These are phyloP conservation scores for Bothriochloa decipiens DNA, from an alignment of 176 grass and related monocot genomes.

Conservation along the genomic window DNA sequence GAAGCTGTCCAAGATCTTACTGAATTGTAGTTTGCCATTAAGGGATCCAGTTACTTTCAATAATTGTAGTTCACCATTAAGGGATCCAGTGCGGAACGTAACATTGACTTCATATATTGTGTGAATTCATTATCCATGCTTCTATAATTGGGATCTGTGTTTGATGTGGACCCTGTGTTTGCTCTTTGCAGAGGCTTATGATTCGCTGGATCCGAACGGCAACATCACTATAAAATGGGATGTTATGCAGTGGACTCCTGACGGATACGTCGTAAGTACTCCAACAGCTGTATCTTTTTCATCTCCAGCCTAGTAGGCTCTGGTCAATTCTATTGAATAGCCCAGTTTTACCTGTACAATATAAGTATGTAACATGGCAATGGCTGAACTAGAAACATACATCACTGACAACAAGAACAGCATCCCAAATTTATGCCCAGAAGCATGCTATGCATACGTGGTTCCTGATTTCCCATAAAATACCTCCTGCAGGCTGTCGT, in stretches of 20 bases:
- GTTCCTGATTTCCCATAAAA: conserved; percentile 31
- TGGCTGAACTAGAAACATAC: conserved; percentile 15
- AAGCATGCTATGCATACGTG: conserved; percentile 5
- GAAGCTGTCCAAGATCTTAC: conserved; percentile 1
- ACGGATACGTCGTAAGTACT: conserved; percentile 90
- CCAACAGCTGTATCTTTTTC: conserved; percentile 21
- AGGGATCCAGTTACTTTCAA: neutral
- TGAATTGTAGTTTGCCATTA: neutral
- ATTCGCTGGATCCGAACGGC: conserved; percentile 80
- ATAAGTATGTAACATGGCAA: neutral
- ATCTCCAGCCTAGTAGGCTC: conserved; percentile 20
- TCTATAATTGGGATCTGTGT: conserved; percentile 30
- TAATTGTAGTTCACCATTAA: neutral
- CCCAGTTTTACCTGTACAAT: conserved; percentile 18
- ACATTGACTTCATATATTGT: neutral
- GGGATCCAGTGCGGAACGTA: neutral
- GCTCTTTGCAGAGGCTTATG: conserved; percentile 71
- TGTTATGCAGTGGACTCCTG: conserved; percentile 85
- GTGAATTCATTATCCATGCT: neutral
- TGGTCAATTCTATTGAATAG: neutral
- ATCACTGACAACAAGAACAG: neutral
- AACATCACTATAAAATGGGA: conserved; percentile 98
- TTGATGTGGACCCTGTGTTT: conserved; percentile 40
- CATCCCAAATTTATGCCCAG: neutral
- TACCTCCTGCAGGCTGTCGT: conserved; percentile 64